Percentiles rank a stretch among this genome's conserved stretches.
Conservation (phyloP, 2,329 filamentous ascomycete species). For the Myriosclerotinia duriaeana region DNA sequence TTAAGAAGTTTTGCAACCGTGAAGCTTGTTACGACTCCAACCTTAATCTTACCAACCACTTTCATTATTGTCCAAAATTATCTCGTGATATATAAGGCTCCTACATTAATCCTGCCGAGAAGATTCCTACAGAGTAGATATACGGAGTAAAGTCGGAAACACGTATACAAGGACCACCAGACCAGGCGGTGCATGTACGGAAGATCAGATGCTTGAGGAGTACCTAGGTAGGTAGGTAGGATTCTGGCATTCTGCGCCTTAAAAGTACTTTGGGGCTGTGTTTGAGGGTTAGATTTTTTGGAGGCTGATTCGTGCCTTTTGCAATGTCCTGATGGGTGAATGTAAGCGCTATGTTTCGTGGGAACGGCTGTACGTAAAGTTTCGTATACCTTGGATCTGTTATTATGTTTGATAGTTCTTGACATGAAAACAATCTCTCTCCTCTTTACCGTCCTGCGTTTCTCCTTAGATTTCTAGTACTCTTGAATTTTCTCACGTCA, state of each 20-base stretch:
- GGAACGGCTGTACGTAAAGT: slow-evolving; percentile 13
- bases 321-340: slow-evolving; percentile 5
- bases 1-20: neutral
- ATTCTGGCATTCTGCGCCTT: neutral
- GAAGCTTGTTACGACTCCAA: neutral
- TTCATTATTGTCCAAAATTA: neutral
- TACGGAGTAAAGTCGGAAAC: neutral
- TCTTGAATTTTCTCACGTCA: neutral
- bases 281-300: neutral
- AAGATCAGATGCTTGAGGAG: neutral
- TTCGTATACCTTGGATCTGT: slow-evolving; percentile 2
- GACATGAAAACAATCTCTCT: neutral
- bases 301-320: neutral
- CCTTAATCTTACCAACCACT: too few relatives aligned
- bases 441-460: neutral
- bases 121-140: neutral
- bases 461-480: neutral
- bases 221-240: too few relatives aligned
- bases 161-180: neutral
- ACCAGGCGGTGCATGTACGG: neutral
- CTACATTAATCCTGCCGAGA: neutral
- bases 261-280: neutral
- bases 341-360: slow-evolving; percentile 14
- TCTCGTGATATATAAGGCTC: neutral
- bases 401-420: slow-evolving; percentile 22